Evolutionary conservation across 805 yeast genomes (phyloP), one percentile per base, ranked within the genome.

Genomic region (Wickerhamomyces subpelliculosus): DNA sequence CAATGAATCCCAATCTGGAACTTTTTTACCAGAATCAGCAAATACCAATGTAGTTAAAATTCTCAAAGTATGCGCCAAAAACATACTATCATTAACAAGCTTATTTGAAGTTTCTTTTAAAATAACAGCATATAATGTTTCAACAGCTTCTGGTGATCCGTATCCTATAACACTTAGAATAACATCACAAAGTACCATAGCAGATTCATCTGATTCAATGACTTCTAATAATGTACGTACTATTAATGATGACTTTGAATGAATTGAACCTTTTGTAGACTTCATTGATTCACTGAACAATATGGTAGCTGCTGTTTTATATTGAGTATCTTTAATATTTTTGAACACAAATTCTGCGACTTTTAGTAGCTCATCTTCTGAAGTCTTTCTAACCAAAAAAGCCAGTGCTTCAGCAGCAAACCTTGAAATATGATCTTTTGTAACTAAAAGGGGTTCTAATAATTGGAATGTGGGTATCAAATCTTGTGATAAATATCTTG

Each of bases 321-420:
- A 84, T 10, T 73, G 66, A 9, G 68, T 65, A 2, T 64, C 63
- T 2, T 64, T 60, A 4, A 62, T 37, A 29, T 64, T 65, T 23
- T 57, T 48, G 34, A 75, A 65, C 3, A 73, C 55, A 43, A 55
- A 65, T 3, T 61, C 51, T 8, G 84, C 63, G 32, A 84, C 72
- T 0, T 47, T 40, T 1, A 55, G 49, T 34, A 88, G 60, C 7
- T 72, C 61, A 1, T 68, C 68, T 0, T 66, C 55, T 19, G 68
- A 67, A 44, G 84, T 69, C 57, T 85, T 85, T 54, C 93, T 75
- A 9, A 90, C 65, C 40, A 90, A 64, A 50, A 84, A 93, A 0
- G 97, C 84, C 33, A 90, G 58, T 0, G 96, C 93, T 58, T 90
- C 97, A 0, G 96, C 88, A 17, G 95, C 79, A 51, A 90, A 93